Evolutionary conservation across 139 green algal genomes (phyloP), one percentile per base, ranked within the genome.

Genomic region (Protoeuglena noctilucae): DNA sequence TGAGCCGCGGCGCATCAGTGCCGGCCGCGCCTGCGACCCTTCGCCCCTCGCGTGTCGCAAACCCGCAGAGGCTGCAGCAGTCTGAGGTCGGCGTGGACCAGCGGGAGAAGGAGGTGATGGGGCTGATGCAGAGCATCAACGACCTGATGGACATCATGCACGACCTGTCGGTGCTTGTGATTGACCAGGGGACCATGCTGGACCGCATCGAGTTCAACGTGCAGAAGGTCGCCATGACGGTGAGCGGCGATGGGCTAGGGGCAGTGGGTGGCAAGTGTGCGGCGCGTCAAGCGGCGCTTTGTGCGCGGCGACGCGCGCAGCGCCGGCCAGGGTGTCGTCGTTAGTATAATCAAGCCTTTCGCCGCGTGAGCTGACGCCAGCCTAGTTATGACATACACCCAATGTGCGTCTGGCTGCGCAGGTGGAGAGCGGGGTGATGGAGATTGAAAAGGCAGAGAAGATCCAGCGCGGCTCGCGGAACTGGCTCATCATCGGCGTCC

Each of bases 141-240:
- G 85, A 93, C 55, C 67, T 95, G 46, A 78, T 79, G 22, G 73
- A 93, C 72, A 87, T 98, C 68, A 98, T 98, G 90, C 77, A 85
- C 40, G 90, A 98, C 63, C 67, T 98, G 52, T 80, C 68, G 1
- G 73, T 81, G 7, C 68, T 98, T 26, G 89, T 98, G n/a, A 93
- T 98, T 46, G 90, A 98, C 57, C 89, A 98, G 71, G 90, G 90
- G 49, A 95, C 83, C 22, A 80, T 98, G 31, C 66, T 98, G 52
- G 90, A 98, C 64, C 69, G 90, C 24, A 93, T 93, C 56, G 84
- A 93, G 52, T 93, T 93, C 65, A 93, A 93, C 69, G 80, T 93
- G 60, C 74, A 93, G 53, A 61, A 84, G 57, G 71, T 74, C 6
- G 9, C 28, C 4, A 30, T 41, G 21, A 12, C 30, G 30, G 12